Evolutionary conservation across 768 basidiomycete genomes (phyloP).

Genomic region (Termitomyces sp.): DNA sequence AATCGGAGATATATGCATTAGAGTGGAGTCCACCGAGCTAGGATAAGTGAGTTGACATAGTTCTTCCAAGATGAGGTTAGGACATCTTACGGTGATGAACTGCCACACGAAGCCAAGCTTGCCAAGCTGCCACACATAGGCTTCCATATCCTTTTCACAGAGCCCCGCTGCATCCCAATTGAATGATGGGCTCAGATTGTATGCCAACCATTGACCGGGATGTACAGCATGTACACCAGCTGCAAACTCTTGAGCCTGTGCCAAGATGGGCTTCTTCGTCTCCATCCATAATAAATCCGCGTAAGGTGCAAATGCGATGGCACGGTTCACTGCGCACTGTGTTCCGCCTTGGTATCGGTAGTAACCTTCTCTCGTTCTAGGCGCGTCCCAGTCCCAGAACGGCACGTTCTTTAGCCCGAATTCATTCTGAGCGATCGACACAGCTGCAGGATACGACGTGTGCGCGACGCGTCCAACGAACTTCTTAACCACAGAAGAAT

Average conservation of each 20-base stretch:
- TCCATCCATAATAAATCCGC: constrained; percentile 95
- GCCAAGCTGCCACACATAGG: constrained; percentile 88
- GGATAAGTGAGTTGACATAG: constrained; percentile 1
- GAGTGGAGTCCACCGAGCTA: constrained; percentile 96
- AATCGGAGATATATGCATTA: constrained; percentile 93
- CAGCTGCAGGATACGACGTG: constrained; percentile 63
- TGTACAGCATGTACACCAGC: constrained; percentile 75
- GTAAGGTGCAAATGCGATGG: constrained; percentile 90
- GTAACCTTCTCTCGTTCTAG: constrained; percentile 92
- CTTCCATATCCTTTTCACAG: constrained; percentile 76
- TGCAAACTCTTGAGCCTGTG: constrained; percentile 91
- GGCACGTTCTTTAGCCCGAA: constrained; percentile 71
- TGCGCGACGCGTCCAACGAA: constrained; percentile 62
- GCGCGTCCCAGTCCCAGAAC: constrained; percentile 94
- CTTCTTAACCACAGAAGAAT: constrained; percentile 42
- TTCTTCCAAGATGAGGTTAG: not conserved
- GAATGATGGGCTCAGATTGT: constrained; percentile 92
- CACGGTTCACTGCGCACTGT: constrained; percentile 88
- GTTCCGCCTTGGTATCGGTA: constrained; percentile 98
- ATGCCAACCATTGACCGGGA: constrained; percentile 93
- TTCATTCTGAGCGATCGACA: constrained; percentile 71
- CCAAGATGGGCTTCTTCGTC: constrained; percentile 89
- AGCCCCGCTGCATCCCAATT: constrained; percentile 95
- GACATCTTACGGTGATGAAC: constrained; percentile 81
- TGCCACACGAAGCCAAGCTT: constrained; percentile 98